phyloP scores from a whole-genome alignment of 768 basidiomycete genomes.

The Mycena rosella region DNA sequence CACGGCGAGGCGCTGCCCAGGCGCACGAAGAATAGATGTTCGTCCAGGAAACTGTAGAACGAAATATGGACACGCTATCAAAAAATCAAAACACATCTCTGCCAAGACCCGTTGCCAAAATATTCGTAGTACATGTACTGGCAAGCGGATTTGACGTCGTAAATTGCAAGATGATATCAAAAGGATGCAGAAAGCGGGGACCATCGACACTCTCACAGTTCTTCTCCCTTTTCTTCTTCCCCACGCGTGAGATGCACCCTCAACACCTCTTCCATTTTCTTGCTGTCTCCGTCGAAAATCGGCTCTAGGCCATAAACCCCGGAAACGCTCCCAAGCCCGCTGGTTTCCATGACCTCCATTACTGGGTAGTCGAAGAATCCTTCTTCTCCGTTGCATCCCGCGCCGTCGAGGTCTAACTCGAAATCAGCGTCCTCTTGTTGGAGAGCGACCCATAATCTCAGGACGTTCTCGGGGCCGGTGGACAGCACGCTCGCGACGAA shows the following conservation, averaged over 20 bases:
- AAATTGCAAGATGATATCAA: too few species aligned
- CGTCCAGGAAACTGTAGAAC: too few species aligned
- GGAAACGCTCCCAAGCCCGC: background rate
- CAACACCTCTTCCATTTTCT: background rate
- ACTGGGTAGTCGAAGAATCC: conserved; percentile 2
- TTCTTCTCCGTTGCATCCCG: background rate
- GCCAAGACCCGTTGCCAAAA: conserved; percentile 16
- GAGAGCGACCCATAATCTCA: conserved; percentile 4
- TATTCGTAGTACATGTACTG: conserved; percentile 5
- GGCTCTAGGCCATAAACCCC: background rate
- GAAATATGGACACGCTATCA: too few species aligned
- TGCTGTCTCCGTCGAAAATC: conserved; percentile 5
- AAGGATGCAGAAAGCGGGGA: too few species aligned
- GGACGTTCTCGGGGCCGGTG: conserved; percentile 13
- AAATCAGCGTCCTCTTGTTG: background rate
- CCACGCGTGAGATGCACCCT: background rate
- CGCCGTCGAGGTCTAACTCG: background rate
- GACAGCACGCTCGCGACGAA: conserved; percentile 11
- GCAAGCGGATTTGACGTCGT: background rate
- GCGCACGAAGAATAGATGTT: too few species aligned
- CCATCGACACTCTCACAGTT: too few species aligned
- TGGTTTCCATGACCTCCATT: background rate
- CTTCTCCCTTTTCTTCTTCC: too few species aligned
- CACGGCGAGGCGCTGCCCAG: too few species aligned
- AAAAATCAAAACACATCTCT: too few species aligned